Conservation (phyloP, 345 rosid species). For the sweet orange (Citrus sinensis) region DNA sequence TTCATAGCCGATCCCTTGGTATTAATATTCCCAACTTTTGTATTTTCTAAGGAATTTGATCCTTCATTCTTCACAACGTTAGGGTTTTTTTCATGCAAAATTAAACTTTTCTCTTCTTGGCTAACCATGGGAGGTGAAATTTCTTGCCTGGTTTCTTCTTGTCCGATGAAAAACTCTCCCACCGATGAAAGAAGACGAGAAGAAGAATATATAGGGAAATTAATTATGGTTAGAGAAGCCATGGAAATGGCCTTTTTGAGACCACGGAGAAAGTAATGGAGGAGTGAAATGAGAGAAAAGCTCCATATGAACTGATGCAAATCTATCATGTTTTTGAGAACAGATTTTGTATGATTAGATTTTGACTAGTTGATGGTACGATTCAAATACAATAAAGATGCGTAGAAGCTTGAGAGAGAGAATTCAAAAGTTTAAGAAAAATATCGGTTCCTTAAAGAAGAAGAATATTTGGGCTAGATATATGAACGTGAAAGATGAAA, state of each 20-base stretch:
- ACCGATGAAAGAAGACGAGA: slow-evolving; percentile 11
- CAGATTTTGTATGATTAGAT: too few relatives aligned
- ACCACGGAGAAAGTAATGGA: slow-evolving; percentile 9
- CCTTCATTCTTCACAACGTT: background rate
- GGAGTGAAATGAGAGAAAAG: slow-evolving; percentile 26
- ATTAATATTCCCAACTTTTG: background rate
- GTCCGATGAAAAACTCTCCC: slow-evolving; percentile 8
- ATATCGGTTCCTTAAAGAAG: background rate
- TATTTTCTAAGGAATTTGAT: background rate
- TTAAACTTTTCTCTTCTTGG: background rate
- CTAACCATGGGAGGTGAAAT: background rate
- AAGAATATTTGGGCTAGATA: background rate
- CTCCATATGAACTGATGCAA: slow-evolving; percentile 30
- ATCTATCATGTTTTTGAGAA: slow-evolving; percentile 8
- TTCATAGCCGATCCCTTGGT: background rate
- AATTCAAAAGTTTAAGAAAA: background rate
- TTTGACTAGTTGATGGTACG: too few relatives aligned
- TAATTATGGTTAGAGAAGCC: slow-evolving; percentile 10
- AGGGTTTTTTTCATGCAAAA: too few relatives aligned
- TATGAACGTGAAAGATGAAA: background rate
- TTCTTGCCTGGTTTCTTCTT: background rate
- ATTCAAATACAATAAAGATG: too few relatives aligned
- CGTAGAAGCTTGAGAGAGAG: too few relatives aligned
- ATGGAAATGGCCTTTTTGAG: slow-evolving; percentile 16
- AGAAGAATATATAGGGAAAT: slow-evolving; percentile 12